Evolutionary conservation across 2,329 filamentous ascomycete genomes (phyloP), one percentile per base, ranked within the genome.

Genomic region (Alternaria novae-zelandiae): DNA sequence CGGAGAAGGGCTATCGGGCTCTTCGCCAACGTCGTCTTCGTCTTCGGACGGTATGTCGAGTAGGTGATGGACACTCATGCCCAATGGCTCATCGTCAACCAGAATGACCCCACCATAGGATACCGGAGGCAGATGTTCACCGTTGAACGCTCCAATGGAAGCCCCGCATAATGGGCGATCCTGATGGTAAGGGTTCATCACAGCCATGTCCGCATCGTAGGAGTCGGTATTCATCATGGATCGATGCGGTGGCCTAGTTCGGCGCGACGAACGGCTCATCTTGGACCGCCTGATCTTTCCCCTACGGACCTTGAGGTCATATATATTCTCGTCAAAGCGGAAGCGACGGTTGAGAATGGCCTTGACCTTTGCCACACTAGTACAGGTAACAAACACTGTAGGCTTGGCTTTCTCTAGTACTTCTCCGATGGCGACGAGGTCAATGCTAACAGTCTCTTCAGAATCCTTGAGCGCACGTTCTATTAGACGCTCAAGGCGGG

Each of bases 11-110:
- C 70, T 69, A 15, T 60, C 62, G 46, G 79, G 76, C 15, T 80
- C 78, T 10, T 81, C 82, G 13, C 78, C 79, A 26, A 75, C 76
- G 5, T 83, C 81, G 5, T 79, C 81, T 41, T 87, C 85, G 46
- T 86, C 85, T 47, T 83, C 79, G 61, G 86, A 87, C 11, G 87
- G 83, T 12, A 83, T 81, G 72, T 97, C 95, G 3, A 98, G 87
- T 89, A 98, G 95, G 79, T 98, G 95, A 74, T 98, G 95, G 0
- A 98, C 95, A 21, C 93, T 97, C 92, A 98, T 96, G 12, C 95
- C 95, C 73, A 94, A 96, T 0, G 92, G 88, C 77, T 91, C 89
- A 59, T 91, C 89, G 74, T 98, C 94, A 2, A 98, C 89, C 30
- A 96, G 83, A 44, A 98, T 89, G 5, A 97, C 86, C 9, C 95